These are phyloP conservation scores for Fulvia fulva DNA, from an alignment of 2,329 filamentous ascomycete genomes.

Conservation along the genomic window DNA sequence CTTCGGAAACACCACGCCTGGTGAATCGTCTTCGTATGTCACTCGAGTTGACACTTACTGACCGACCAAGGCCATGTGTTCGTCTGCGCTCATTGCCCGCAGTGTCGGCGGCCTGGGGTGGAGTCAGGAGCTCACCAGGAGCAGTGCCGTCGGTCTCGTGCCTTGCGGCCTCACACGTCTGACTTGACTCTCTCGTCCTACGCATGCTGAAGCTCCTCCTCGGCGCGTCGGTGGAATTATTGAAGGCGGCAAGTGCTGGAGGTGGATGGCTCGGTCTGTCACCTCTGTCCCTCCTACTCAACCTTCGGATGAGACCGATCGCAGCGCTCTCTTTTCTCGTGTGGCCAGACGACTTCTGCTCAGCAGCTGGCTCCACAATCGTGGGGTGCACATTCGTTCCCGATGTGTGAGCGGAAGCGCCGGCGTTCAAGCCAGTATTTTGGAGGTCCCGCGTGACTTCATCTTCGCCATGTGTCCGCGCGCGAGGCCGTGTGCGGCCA, in stretches of 20 bases:
- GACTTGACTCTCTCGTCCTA: conserved; percentile 48
- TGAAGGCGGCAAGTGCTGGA: conserved; percentile 74
- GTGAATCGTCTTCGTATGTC: conserved; percentile 67
- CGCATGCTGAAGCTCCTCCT: conserved; percentile 88
- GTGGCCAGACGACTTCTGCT: conserved; percentile 50
- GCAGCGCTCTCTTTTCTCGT: conserved; percentile 77
- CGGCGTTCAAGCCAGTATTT: conserved; percentile 57
- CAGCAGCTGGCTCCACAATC: conserved; percentile 39
- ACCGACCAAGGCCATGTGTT: conserved; percentile 68
- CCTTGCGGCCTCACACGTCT: conserved; percentile 47
- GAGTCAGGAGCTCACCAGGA: conserved; percentile 64
- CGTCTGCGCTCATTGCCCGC: conserved; percentile 29
- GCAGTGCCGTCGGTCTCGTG: conserved; percentile 53
- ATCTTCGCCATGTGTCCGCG: conserved; percentile 91
- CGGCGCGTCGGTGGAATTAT: conserved; percentile 61
- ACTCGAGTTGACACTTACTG: conserved; percentile 86
- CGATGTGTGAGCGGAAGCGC: conserved; percentile 38
- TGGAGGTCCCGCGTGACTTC: conserved; percentile 73
- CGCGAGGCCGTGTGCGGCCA: conserved; percentile 75
- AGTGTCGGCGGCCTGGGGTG: conserved; percentile 56
- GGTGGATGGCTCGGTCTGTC: conserved; percentile 63
- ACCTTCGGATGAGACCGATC: conserved; percentile 76
- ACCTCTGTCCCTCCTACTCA: conserved; percentile 76
- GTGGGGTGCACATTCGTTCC: conserved; percentile 32
- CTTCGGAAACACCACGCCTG: conserved; percentile 53